phyloP scores from a whole-genome alignment of 495 filamentous ascomycete species.

The Diplogelasinospora grovesii region DNA sequence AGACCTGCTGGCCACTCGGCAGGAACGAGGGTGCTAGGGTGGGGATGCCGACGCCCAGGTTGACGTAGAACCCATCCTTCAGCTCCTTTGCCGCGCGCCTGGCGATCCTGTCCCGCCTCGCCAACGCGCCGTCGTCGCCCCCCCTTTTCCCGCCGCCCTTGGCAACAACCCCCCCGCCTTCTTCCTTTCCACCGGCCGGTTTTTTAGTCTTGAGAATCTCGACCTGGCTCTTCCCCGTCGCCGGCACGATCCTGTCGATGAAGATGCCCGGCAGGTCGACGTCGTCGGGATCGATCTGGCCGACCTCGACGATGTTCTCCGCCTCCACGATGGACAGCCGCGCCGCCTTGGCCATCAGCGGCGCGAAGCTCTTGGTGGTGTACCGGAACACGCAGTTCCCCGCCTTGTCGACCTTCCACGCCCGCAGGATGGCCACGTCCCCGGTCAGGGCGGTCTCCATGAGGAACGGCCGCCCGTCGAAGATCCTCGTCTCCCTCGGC shows the following conservation, averaged over 20 bases:
- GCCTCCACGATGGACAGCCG: slow-evolving; percentile 59
- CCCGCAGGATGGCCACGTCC: slow-evolving; percentile 57
- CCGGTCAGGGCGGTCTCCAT: slow-evolving; percentile 59
- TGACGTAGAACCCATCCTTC: slow-evolving; percentile 60
- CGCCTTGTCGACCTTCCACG: slow-evolving; percentile 57
- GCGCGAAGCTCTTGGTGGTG: slow-evolving; percentile 54
- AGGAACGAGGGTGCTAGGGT: slow-evolving; percentile 55
- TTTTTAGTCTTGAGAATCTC: slow-evolving; percentile 48
- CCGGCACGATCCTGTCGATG: slow-evolving; percentile 56
- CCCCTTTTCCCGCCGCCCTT: slow-evolving; percentile 8
- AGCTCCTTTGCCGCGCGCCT: slow-evolving; percentile 55
- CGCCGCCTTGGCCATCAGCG: slow-evolving; percentile 57
- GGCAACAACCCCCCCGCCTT: neutral
- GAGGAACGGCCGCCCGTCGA: slow-evolving; percentile 50
- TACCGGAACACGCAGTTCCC: slow-evolving; percentile 60
- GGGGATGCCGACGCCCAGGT: slow-evolving; percentile 58
- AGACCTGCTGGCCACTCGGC: slow-evolving; percentile 41
- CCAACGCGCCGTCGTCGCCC: slow-evolving; percentile 23
- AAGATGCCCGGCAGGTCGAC: slow-evolving; percentile 59
- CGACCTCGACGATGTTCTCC: slow-evolving; percentile 58
- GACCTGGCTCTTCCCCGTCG: slow-evolving; percentile 46
- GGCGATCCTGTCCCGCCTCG: slow-evolving; percentile 51
- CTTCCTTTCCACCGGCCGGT: slow-evolving; percentile 17
- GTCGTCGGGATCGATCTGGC: slow-evolving; percentile 50
- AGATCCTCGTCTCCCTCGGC: slow-evolving; percentile 52